Evolutionary conservation across 495 filamentous ascomycete genomes (phyloP).

Genomic region (Aspergillus funiculosus): DNA sequence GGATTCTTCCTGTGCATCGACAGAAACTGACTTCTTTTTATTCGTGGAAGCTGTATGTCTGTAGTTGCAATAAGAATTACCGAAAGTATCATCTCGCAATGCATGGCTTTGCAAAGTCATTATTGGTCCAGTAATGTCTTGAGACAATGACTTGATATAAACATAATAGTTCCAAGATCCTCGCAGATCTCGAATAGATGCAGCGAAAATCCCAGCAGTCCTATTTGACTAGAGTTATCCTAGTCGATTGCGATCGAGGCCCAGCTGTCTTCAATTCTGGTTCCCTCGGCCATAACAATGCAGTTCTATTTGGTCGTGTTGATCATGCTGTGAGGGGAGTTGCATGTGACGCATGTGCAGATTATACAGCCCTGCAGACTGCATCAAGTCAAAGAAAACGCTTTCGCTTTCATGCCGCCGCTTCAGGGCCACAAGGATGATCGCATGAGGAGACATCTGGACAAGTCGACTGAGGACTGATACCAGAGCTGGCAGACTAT

Average conservation of each 20-base stretch:
- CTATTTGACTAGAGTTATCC: not conserved
- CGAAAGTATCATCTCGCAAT: too few relatives aligned
- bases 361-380: constrained; percentile 47
- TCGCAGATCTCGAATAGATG: too few relatives aligned
- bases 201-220: not conserved
- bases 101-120: too few relatives aligned
- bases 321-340: constrained; percentile 54
- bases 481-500: constrained; percentile 71
- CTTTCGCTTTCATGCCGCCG: constrained; percentile 76
- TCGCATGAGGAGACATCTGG: constrained; percentile 40
- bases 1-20: too few relatives aligned
- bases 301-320: constrained; percentile 55
- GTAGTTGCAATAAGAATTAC: too few relatives aligned
- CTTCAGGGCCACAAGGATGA: constrained; percentile 76
- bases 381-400: constrained; percentile 74
- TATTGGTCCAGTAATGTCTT: too few relatives aligned
- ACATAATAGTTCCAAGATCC: too few relatives aligned
- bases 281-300: constrained; percentile 39
- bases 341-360: constrained; percentile 43
- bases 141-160: too few relatives aligned
- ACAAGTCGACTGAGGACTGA: constrained; percentile 56
- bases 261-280: not conserved
- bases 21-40: too few relatives aligned
- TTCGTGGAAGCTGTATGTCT: too few relatives aligned
- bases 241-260: too few relatives aligned